These are phyloP conservation scores for Cercophora newfieldiana DNA, from an alignment of 495 filamentous ascomycete genomes.

Conservation along the genomic window DNA sequence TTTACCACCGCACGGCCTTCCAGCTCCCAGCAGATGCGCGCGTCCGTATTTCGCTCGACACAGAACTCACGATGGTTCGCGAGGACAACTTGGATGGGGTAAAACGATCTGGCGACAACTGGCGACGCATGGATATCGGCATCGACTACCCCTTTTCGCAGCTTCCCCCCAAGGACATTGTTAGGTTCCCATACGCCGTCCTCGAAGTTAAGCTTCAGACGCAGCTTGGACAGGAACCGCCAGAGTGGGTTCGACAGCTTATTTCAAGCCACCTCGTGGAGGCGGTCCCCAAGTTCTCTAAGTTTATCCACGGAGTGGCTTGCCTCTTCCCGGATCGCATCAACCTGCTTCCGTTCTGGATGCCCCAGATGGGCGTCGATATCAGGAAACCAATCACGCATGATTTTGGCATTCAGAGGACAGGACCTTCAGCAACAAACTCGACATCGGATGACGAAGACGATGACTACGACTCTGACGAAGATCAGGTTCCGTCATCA, in stretches of 20 bases:
- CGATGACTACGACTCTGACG: slow-evolving; percentile 58
- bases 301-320: slow-evolving; percentile 96
- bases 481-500: slow-evolving; percentile 40
- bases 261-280: slow-evolving; percentile 93
- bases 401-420: slow-evolving; percentile 83
- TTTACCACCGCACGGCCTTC: slow-evolving; percentile 97
- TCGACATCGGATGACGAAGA: slow-evolving; percentile 77
- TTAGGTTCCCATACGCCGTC: slow-evolving; percentile 93
- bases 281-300: slow-evolving; percentile 97
- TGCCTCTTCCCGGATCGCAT: slow-evolving; percentile 85
- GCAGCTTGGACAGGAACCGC: slow-evolving; percentile 93
- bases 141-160: slow-evolving; percentile 95
- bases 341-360: slow-evolving; percentile 92
- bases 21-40: slow-evolving; percentile 95
- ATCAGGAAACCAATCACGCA: slow-evolving; percentile 90
- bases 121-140: slow-evolving; percentile 96
- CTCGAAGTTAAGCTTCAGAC: slow-evolving; percentile 98
- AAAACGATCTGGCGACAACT: slow-evolving; percentile 78
- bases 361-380: slow-evolving; percentile 96
- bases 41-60: slow-evolving; percentile 95
- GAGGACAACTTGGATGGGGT: slow-evolving; percentile 92
- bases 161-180: slow-evolving; percentile 77
- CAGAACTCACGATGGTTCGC: slow-evolving; percentile 88
- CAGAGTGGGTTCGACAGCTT: slow-evolving; percentile 91
- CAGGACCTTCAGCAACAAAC: slow-evolving; percentile 67